Evolutionary conservation across 306 rosid species (phyloP).

Genomic region (Myrica gale): DNA sequence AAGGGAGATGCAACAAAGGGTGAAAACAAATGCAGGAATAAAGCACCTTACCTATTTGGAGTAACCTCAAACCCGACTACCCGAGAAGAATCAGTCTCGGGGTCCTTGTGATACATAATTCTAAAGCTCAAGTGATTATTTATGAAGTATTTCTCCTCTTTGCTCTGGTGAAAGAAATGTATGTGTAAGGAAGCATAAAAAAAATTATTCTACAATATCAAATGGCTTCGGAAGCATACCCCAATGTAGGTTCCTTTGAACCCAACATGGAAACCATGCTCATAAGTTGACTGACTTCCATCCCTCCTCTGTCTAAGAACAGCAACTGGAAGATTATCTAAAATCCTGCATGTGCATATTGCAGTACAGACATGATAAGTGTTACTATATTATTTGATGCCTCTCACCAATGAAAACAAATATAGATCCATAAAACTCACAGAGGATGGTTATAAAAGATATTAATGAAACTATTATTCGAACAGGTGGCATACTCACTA

Average conservation of each 20-base stretch:
- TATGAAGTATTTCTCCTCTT: constrained; percentile 93
- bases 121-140: constrained; percentile 98
- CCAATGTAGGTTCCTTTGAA: constrained; percentile 96
- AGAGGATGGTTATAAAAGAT: constrained; percentile 14
- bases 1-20: constrained; percentile 6
- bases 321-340: constrained; percentile 98
- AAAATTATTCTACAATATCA: constrained; percentile 22
- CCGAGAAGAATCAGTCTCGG: constrained; percentile 85
- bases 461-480: constrained; percentile 3
- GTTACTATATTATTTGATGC: not conserved
- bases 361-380: constrained; percentile 14
- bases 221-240: constrained; percentile 50
- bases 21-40: not conserved
- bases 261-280: constrained; percentile 94
- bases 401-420: constrained; percentile 11
- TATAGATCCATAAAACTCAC: constrained; percentile 11
- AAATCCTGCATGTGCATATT: constrained; percentile 64
- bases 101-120: constrained; percentile 94
- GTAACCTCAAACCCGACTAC: constrained; percentile 98
- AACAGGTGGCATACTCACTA: not conserved
- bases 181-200: constrained; percentile 21
- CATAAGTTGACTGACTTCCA: constrained; percentile 83
- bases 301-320: constrained; percentile 92
- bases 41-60: constrained; percentile 69
- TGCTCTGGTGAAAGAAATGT: constrained; percentile 57